A percentile compares a stretch with the other conserved stretches of the same genome.
Conservation (phyloP, 129 eudicot species). For the Pittosporum tobira region DNA sequence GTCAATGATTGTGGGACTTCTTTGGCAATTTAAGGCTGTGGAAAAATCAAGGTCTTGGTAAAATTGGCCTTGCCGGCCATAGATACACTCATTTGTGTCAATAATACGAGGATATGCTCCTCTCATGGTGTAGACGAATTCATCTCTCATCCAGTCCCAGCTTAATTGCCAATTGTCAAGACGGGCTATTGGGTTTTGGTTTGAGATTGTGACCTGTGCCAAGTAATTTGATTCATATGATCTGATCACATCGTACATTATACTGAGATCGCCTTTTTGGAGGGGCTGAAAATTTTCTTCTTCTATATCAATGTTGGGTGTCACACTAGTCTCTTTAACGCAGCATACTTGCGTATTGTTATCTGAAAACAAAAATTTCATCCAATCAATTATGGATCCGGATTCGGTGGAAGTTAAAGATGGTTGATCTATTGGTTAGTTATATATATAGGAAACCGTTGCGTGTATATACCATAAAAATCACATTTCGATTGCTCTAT, state of each 20-base stretch:
- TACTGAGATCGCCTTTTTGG: constrained; percentile 46
- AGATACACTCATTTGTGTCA: constrained; percentile 47
- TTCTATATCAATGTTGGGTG: constrained; percentile 7
- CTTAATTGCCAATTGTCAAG: constrained; percentile 55
- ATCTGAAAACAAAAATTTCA: constrained; percentile 21
- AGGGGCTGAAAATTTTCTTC: constrained; percentile 33
- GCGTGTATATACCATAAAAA: too few species aligned
- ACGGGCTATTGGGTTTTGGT: constrained; percentile 42
- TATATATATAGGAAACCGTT: too few species aligned
- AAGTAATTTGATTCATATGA: constrained; percentile 39
- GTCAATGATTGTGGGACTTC: constrained; percentile 58
- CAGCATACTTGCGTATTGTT: constrained; percentile 47
- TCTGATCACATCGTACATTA: constrained; percentile 47
- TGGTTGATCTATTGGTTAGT: too few species aligned
- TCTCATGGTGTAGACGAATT: constrained; percentile 56
- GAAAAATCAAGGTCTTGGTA: constrained; percentile 51
- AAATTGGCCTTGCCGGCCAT: constrained; percentile 47
- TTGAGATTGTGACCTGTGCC: constrained; percentile 55
- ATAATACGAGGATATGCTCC: constrained; percentile 55
- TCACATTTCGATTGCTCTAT: too few species aligned
- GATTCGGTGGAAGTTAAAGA: too few species aligned
- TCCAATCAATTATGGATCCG: too few species aligned
- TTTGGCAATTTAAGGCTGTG: constrained; percentile 39
- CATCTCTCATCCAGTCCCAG: constrained; percentile 69
- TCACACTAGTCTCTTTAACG: constrained; percentile 31